A percentile compares a stretch with the other conserved stretches of the same genome.
phyloP scores from a whole-genome alignment of 176 grass and related monocot species.

The Puya raimondii region DNA sequence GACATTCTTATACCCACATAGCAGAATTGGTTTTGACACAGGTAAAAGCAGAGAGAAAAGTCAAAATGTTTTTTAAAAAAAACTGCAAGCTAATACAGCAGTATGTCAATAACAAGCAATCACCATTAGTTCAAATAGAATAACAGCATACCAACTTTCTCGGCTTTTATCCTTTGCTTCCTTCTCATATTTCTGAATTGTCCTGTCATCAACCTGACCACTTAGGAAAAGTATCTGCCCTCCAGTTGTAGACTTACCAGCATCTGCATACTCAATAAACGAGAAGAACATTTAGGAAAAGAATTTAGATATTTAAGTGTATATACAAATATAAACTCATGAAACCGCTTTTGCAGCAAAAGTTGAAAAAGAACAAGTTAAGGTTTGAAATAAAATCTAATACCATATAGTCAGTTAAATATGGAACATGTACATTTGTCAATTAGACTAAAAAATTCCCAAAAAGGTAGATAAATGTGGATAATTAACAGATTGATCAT shows the following conservation, averaged over 20 bases:
- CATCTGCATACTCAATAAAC: constrained; percentile 41
- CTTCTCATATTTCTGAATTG: constrained; percentile 98
- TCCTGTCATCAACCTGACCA: constrained; percentile 90
- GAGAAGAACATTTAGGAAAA: constrained; percentile 5
- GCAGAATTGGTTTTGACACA: not conserved
- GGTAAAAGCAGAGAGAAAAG: not conserved
- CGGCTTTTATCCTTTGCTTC: constrained; percentile 96
- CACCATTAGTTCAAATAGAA: constrained; percentile 5
- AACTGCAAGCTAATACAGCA: not conserved
- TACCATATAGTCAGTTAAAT: too few species aligned
- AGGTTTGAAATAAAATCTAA: not conserved
- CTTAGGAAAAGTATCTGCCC: constrained; percentile 96
- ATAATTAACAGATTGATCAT: too few species aligned
- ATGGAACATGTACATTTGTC: too few species aligned
- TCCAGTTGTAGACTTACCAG: constrained; percentile 85
- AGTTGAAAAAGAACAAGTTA: not conserved
- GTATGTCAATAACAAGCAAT: not conserved
- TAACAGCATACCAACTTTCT: constrained; percentile 66
- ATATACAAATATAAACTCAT: not conserved
- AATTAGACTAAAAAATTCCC: too few species aligned
- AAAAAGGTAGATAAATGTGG: too few species aligned
- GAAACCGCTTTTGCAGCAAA: too few species aligned
- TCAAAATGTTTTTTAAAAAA: not conserved
- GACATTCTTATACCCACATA: too few species aligned
- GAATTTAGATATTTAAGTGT: not conserved